Base-by-base conservation (phyloP, 2,329 filamentous ascomycete genomes). In the Tolypocladium pustulatum region DNA sequence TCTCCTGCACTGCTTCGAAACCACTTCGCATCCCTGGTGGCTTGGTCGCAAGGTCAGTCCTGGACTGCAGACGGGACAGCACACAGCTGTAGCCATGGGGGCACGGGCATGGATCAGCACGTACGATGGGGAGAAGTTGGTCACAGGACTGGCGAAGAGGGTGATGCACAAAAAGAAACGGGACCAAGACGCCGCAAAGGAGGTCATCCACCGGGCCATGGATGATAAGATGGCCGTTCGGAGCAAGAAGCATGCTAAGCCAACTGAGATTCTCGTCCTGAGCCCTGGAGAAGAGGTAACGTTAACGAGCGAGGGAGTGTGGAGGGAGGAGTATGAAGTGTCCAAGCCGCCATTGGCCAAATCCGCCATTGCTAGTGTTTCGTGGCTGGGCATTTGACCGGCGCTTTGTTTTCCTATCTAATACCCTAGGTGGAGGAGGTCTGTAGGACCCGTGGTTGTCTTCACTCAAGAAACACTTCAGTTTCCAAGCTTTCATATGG, bases 1-100 rank as follows among this genome's bases (percentile, higher is more conserved):
- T 0, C 78, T 89, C 5, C 74, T 89, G 20, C 86, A 89, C 67
- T 82, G 81, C 57, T 85, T 88, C 70, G 82, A 87, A 64, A 73
- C 73, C 10, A 78, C 85, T 32, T 72, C 76, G 25, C 84, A 82
- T 52, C 81, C 82, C 0, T 85, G 82, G 81, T 86, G 81, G 70
- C 69, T 86, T 2, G 84, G 83, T 40, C 83, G 84, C 0, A 80
- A 81, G 56, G 79, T 85, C 56, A 80, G 79, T 30, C 74, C 76
- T 2, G 84, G 84, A 0, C 77, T 78, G 12, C 81, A 83, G 0
- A 77, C 79, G 13, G 86, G 85, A 0, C 68, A 80, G 32, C 78
- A 83, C 59, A 81, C 85, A 32, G 83, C 83, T 2, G 70, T 74
- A 41, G 76, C 75, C 25, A 69, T 85, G 1, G 76, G 77, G 15